phyloP scores from a whole-genome alignment of 2,329 filamentous ascomycete genomes.

The Aureobasidium sp. region DNA sequence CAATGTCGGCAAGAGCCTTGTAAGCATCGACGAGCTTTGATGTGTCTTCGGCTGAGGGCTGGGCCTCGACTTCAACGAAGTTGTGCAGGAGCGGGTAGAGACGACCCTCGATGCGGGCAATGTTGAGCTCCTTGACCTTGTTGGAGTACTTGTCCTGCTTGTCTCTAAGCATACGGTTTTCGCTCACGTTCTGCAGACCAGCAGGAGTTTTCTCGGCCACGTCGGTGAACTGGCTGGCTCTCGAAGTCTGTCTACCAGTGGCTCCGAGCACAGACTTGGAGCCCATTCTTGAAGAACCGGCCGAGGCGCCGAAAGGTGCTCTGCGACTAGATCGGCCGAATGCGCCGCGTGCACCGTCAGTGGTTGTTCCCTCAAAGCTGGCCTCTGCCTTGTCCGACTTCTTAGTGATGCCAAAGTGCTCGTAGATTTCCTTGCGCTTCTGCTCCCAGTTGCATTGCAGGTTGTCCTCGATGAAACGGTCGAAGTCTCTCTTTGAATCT shows the following conservation, averaged over 20 bases:
- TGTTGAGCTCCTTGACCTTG: constrained; percentile 71
- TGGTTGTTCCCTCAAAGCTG: constrained; percentile 27
- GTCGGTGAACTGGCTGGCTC: constrained; percentile 30
- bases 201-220: constrained; percentile 39
- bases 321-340: constrained; percentile 46
- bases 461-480: constrained; percentile 88
- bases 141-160: constrained; percentile 77
- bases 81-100: constrained; percentile 68
- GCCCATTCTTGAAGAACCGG: constrained; percentile 49
- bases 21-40: constrained; percentile 70
- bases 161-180: constrained; percentile 70
- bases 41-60: constrained; percentile 55
- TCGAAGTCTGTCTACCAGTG: constrained; percentile 48
- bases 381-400: constrained; percentile 27
- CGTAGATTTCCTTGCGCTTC: constrained; percentile 85
- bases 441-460: constrained; percentile 93
- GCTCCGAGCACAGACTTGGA: constrained; percentile 84
- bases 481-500: constrained; percentile 83
- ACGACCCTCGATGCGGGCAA: constrained; percentile 55
- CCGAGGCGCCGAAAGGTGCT: constrained; percentile 29
- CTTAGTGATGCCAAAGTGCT: constrained; percentile 78
- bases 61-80: constrained; percentile 65
- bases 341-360: constrained; percentile 26
- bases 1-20: constrained; percentile 68
- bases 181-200: constrained; percentile 44